Conservation (phyloP, 345 rosid genomes). For the Salix brachista region DNA sequence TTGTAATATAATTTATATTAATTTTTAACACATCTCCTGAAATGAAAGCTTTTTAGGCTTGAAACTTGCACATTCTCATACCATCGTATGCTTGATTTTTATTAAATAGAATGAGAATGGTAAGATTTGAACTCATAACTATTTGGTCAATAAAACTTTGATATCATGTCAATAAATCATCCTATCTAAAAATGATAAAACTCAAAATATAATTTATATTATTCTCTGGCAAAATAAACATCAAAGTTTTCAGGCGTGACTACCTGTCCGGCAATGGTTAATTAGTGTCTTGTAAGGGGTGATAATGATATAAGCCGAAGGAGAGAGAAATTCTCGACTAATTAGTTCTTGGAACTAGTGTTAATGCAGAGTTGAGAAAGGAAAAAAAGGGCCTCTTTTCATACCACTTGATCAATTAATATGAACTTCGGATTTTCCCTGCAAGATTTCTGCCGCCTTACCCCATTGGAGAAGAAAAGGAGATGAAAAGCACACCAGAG, state of each 20-base stretch:
- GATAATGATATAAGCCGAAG: neutral
- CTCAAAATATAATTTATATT: no score
- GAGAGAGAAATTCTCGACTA: neutral
- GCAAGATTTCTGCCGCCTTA: neutral
- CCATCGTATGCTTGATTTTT: no score
- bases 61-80: no score
- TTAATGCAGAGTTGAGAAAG: neutral
- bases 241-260: neutral
- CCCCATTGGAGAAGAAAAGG: neutral
- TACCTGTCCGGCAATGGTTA: neutral
- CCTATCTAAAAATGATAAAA: no score
- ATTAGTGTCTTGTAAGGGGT: neutral
- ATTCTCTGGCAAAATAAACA: neutral
- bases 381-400: neutral
- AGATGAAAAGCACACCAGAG: slow-evolving; percentile 1
- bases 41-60: no score
- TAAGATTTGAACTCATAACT: no score
- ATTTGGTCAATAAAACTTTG: no score
- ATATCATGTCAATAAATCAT: no score
- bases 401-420: neutral
- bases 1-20: no score
- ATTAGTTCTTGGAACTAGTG: neutral
- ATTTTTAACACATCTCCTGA: no score
- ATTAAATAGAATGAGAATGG: no score
- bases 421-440: neutral